Conservation (phyloP, 225 moss, liverwort and hornwort species). For the Ulota crispa region DNA sequence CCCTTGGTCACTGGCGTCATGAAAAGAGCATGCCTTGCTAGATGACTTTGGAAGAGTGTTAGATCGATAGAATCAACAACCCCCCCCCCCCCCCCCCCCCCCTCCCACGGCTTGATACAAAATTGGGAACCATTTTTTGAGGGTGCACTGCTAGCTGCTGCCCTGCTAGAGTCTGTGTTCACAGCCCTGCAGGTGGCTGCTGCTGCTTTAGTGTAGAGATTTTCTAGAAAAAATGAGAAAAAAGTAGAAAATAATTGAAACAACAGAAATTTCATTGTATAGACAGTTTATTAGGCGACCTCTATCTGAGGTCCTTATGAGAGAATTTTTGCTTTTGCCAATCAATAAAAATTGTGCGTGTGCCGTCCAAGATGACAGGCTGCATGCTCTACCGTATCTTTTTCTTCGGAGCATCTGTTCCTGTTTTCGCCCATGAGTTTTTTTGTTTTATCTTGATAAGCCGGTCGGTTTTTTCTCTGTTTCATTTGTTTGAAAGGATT, state of each 20-base stretch:
- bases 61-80: constrained; percentile 9
- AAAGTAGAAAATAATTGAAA: background rate
- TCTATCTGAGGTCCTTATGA: constrained; percentile 36
- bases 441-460: background rate
- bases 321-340: constrained; percentile 22
- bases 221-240: constrained; percentile 6
- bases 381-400: constrained; percentile 11
- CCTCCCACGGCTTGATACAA: constrained; percentile 34
- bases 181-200: constrained; percentile 51
- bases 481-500: background rate
- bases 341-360: constrained; percentile 42
- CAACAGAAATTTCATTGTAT: constrained; percentile 31
- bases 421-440: background rate
- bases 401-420: background rate
- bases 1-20: constrained; percentile 35
- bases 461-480: background rate
- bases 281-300: constrained; percentile 41
- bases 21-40: constrained; percentile 35
- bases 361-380: constrained; percentile 37
- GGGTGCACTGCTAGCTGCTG: constrained; percentile 20
- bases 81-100: too few relatives aligned
- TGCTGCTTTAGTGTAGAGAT: constrained; percentile 9
- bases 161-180: constrained; percentile 51
- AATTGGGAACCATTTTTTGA: constrained; percentile 24
- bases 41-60: constrained; percentile 41